Conservation (phyloP, 176 grass and related monocot species). For the Triticum turgidum region DNA sequence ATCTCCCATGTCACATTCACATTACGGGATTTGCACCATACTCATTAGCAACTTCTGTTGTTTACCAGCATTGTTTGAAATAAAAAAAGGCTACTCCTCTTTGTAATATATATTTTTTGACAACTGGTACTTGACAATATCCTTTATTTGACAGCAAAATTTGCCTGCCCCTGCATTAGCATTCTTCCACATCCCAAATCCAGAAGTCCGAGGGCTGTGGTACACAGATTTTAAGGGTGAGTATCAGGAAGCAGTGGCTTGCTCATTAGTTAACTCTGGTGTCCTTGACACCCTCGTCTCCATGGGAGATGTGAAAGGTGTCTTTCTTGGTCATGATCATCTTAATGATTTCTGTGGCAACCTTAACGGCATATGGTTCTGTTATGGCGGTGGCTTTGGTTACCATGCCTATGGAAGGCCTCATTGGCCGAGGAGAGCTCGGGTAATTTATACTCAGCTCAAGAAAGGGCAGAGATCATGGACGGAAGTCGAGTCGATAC, state of each 20-base stretch:
- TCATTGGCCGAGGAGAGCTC: constrained; percentile 75
- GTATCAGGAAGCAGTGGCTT: constrained; percentile 83
- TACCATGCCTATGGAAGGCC: constrained; percentile 86
- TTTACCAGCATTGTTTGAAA: background rate
- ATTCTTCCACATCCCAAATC: constrained; percentile 94
- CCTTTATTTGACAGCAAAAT: constrained; percentile 44
- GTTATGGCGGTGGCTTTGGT: constrained; percentile 93
- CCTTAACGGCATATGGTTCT: constrained; percentile 72
- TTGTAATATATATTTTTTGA: background rate
- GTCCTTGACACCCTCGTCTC: constrained; percentile 50
- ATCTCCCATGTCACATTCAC: background rate
- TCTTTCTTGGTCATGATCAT: constrained; percentile 95
- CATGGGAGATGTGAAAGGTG: constrained; percentile 84
- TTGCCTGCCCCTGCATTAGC: constrained; percentile 46
- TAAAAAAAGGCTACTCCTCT: background rate
- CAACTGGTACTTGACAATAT: background rate
- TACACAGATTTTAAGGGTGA: constrained; percentile 66
- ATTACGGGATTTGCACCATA: background rate
- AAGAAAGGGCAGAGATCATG: constrained; percentile 56
- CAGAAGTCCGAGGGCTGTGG: constrained; percentile 70
- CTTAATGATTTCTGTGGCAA: constrained; percentile 89
- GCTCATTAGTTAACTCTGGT: constrained; percentile 75
- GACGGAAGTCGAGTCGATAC: constrained; percentile 58
- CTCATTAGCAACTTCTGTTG: background rate
- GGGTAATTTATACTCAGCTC: constrained; percentile 51